These are phyloP conservation scores for Entomortierella parvispora DNA, from an alignment of 192 early-diverging fungal species.

Conservation along the genomic window DNA sequence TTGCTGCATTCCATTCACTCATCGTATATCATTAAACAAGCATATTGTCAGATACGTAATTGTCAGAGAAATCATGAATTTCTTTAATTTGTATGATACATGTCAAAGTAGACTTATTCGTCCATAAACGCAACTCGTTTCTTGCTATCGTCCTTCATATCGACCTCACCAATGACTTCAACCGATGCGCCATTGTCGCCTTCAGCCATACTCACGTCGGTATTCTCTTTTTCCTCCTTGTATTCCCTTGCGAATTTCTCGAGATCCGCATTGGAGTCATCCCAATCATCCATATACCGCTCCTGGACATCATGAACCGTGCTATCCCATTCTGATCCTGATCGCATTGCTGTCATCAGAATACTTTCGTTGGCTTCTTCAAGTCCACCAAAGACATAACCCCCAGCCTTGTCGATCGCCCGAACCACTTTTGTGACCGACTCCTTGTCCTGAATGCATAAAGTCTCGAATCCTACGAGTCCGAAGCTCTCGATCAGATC, in stretches of 20 bases:
- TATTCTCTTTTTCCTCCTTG: slow-evolving; percentile 18
- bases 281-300: slow-evolving; percentile 23
- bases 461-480: slow-evolving; percentile 91
- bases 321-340: slow-evolving; percentile 48
- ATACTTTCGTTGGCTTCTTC: slow-evolving; percentile 81
- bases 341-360: slow-evolving; percentile 67
- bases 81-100: not conserved
- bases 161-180: not conserved
- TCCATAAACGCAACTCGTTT: slow-evolving; percentile 29
- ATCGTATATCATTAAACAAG: too few relatives aligned
- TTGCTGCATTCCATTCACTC: too few relatives aligned
- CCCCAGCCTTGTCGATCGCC: slow-evolving; percentile 91
- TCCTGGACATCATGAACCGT: slow-evolving; percentile 44
- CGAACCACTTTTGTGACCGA: slow-evolving; percentile 80
- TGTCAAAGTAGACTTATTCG: not conserved
- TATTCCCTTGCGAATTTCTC: slow-evolving; percentile 43
- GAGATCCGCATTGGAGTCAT: slow-evolving; percentile 31
- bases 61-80: too few relatives aligned
- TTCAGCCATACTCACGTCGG: not conserved
- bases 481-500: slow-evolving; percentile 93
- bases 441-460: slow-evolving; percentile 87
- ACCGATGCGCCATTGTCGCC: not conserved
- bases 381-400: slow-evolving; percentile 88
- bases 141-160: not conserved
- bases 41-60: too few relatives aligned